Evolutionary conservation across 306 rosid species (phyloP).

Genomic region (Vigna nakashimae): DNA sequence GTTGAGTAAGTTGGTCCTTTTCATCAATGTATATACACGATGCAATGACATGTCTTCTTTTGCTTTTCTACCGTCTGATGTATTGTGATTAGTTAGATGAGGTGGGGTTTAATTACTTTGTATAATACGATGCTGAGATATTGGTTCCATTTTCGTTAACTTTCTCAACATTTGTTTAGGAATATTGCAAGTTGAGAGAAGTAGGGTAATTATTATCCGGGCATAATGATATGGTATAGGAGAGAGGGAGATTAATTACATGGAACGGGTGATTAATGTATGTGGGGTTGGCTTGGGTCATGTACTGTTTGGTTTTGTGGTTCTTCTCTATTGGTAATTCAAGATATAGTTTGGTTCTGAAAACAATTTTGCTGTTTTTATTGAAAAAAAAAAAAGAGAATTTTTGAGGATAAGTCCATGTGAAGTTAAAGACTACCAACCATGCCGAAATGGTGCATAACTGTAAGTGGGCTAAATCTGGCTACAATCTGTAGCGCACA

Average conservation of each 20-base stretch:
- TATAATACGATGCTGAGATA: conserved; percentile 50
- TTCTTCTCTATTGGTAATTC: conserved; percentile 34
- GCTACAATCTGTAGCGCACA: conserved; percentile 37
- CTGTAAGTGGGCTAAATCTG: conserved; percentile 38
- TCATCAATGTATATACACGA: conserved; percentile 47
- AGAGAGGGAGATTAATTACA: conserved; percentile 43
- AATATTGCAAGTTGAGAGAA: background rate
- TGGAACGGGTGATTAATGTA: conserved; percentile 46
- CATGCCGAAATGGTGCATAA: conserved; percentile 41
- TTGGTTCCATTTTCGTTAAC: conserved; percentile 48
- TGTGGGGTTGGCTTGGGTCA: conserved; percentile 40
- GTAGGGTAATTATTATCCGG: background rate
- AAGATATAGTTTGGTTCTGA: conserved; percentile 37
- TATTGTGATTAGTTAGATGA: conserved; percentile 48
- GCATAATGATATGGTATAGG: conserved; percentile 36
- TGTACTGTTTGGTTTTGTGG: conserved; percentile 40
- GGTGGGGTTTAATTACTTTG: conserved; percentile 46
- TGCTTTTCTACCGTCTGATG: conserved; percentile 33
- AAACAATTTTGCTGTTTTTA: conserved; percentile 13
- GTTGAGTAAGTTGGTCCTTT: conserved; percentile 59
- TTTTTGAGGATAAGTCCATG: conserved; percentile 19
- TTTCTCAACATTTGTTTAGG: conserved; percentile 35
- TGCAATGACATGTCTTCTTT: conserved; percentile 52
- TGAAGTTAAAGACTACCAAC: conserved; percentile 19
- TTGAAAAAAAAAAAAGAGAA: background rate